Conservation (phyloP, 345 rosid species). For the Lepidium sativum region DNA sequence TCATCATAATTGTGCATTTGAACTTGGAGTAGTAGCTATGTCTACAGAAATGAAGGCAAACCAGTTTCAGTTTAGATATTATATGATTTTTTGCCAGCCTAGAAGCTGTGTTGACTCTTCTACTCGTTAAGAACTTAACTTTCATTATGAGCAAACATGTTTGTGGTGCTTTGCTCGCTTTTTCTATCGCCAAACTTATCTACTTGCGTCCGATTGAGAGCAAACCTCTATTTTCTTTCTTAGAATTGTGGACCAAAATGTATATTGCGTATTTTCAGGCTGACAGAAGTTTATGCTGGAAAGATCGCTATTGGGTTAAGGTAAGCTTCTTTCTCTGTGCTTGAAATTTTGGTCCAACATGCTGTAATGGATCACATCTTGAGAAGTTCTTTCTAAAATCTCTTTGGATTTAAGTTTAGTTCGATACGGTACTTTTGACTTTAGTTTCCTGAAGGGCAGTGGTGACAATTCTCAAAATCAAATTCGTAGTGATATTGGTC, state of each 20-base stretch:
- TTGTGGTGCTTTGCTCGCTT: background rate
- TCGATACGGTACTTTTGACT: background rate
- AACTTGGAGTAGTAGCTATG: background rate
- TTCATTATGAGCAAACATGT: background rate
- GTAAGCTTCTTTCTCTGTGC: constrained; percentile 38
- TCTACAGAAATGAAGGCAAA: too few species aligned
- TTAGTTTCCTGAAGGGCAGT: background rate
- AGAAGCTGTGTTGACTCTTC: background rate
- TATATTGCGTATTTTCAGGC: constrained; percentile 42
- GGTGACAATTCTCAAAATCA: background rate
- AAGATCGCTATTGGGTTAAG: constrained; percentile 96
- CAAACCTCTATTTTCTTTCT: background rate
- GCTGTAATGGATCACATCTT: too few species aligned
- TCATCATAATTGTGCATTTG: background rate
- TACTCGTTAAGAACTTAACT: background rate
- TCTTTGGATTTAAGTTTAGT: background rate
- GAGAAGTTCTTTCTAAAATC: background rate
- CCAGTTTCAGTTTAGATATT: background rate
- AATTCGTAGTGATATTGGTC: constrained; percentile 1
- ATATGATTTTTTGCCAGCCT: background rate
- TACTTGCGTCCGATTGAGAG: background rate
- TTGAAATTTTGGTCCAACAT: background rate
- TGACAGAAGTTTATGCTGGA: constrained; percentile 53
- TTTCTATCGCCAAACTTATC: background rate
- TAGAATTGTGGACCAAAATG: background rate